Evolutionary conservation across 129 eudicot genomes (phyloP), one percentile per base, ranked within the genome.

Genomic region (Erigeron canadensis): DNA sequence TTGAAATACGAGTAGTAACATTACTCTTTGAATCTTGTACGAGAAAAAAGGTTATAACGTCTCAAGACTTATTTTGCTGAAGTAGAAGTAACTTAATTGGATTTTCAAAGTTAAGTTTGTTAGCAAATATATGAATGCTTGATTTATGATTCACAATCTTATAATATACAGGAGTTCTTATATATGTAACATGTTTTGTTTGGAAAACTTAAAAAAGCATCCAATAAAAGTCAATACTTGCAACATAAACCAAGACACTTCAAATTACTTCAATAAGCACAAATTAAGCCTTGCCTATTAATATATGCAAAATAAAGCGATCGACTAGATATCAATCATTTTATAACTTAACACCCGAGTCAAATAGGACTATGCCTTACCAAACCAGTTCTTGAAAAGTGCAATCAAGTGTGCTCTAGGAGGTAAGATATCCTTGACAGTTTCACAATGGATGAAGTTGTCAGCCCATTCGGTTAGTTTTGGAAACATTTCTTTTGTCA

Each of bases 381-480:
- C 75, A 28, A 78, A 70, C 47, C 51, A 62, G 4, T 21, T 10
- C 13, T 48, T 65, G 34, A 6, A 78, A 43, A 28, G 8, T 22
- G 22, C 62, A 11, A 78, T 3, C 13, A 70, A 2, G 9, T 15
- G 7, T 38, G 58, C 72, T 62, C 78, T 57, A 41, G 85, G 79
- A 65, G 82, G 85, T 4, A 81, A 71, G 12, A 48, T 2, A 8
- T 72, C 78, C 56, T 72, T 81, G 28, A 81, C 68, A 38, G 21
- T 23, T 16, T 51, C 45, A 43, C 37, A 66, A 46, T 23, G 41
- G 46, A 71, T 7, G 68, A 40, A 81, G 54, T 66, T 46, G 37
- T 67, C 67, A 22, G 51, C 34, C 85, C 85, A 81, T 48, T 66
- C 53, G 6, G 3, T 10, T 39, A 81, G 2, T 15, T 46, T 65